Evolutionary conservation across 768 basidiomycete genomes (phyloP), one percentile per base, ranked within the genome.

Genomic region (Mycena filopes): DNA sequence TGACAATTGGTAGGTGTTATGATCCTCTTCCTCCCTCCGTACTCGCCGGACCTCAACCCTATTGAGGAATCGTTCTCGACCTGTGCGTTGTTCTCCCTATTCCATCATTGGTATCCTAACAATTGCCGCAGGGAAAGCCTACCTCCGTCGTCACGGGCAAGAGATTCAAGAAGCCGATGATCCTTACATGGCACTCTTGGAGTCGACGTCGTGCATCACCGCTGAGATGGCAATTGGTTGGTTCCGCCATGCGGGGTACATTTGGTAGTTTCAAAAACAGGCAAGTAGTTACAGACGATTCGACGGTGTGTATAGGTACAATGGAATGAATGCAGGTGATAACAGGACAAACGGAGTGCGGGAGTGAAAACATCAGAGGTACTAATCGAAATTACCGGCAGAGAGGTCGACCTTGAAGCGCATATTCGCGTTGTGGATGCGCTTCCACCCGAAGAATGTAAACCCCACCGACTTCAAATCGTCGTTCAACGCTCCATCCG

Each of bases 41-140:
- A 54, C 13, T 54, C 53, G 13, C 53, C 53, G 6, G 53, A 54
- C 26, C 21, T 54, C 10, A 54, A 54, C 25, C 53, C 53, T 3
- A 54, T 54, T 25, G 38, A 54, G 18, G 53, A 54, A 40, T 54
- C 36, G 4, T 54, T 54, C 36, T 54, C 53, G 38, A 41, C 53
- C 2, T 54, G 53, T 54, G 26, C 13, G 36, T 18, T 6, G 15
- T 21, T 18, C 5, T 11, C 16, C 41, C 13, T 21, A 7, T 25
- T 38, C 4, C n/a, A 5, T 53, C 20, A 33, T 12, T 33, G 33
- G 7, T 33, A n/a, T 21, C 7, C 28, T 53, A 7, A 10, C 4
- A 16, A 20, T 23, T 53, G 4, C n/a, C 8, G 6, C 21, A 53
- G 50, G 50, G 50, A 53, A 53, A 26, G 50, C 50, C 7, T 36